Evolutionary conservation across 2,329 filamentous ascomycete genomes (phyloP), one percentile per base, ranked within the genome.

Genomic region (Paecilomyces dactylethromorphus): DNA sequence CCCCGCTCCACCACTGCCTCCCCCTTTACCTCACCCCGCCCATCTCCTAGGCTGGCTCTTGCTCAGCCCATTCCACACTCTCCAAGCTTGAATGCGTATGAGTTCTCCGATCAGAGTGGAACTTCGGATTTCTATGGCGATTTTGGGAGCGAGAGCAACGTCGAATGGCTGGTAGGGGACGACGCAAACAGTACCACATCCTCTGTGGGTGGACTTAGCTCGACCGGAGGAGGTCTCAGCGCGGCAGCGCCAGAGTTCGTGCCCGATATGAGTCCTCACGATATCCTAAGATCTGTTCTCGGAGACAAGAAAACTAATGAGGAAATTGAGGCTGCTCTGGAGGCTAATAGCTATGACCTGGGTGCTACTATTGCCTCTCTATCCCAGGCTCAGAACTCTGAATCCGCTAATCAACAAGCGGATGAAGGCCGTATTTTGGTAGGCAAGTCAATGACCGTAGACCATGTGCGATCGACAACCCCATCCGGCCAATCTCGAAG

Each of bases 61-160:
- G 91, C 92, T 8, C 93, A 91, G 54, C 94, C 94, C 56, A 96
- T 97, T 67, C 94, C 94, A 3, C 91, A 97, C 74, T 97, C 92
- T 67, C 94, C 94, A 45, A 96, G 85, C 71, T 78, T 97, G 63
- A 97, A 96, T 77, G 91, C 92, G 57, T 99, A 97, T 77, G 91
- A 96, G 74, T 97, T 97, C 76, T 93, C 86, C 69, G 92, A 96
- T 68, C 83, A 87, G 21, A 90, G 87, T 54, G 89, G 91, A 6
- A 86, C 89, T 18, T 87, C 88, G 52, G 92, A 97, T 69, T 90
- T 90, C 60, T 93, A 95, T 71, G 92, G 92, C 58, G 92, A 97
- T 68, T 89, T 92, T 69, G 92, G 93, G 65, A 90, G 88, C 63
- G 93, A 97, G 73, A 75, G 68, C 58, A 96, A 94, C 67, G 92